Evolutionary conservation across 257 asterid species (phyloP).

Genomic region (Forsythia viridissima): DNA sequence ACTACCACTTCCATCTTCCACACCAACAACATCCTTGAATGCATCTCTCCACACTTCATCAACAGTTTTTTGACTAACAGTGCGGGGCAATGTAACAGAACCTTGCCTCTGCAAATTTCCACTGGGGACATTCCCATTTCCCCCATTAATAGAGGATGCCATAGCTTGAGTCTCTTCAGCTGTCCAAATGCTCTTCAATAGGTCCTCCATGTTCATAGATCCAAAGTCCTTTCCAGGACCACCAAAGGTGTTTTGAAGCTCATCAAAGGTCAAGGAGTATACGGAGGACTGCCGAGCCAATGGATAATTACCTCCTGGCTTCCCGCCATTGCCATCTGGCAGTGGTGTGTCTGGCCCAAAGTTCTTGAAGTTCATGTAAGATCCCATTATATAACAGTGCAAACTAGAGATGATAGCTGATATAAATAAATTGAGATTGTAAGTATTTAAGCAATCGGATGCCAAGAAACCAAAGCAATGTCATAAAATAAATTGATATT

Average conservation of each 20-base stretch:
- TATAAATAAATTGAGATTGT: conserved; percentile 7
- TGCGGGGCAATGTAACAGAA: conserved; percentile 84
- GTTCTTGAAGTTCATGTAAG: conserved; percentile 79
- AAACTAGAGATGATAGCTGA: conserved; percentile 34
- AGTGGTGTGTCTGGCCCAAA: conserved; percentile 41
- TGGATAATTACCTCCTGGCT: conserved; percentile 41
- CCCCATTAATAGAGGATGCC: conserved; percentile 39
- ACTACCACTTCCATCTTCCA: conserved; percentile 34
- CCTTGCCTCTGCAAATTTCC: conserved; percentile 85
- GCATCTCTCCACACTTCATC: conserved; percentile 89
- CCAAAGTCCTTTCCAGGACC: conserved; percentile 84
- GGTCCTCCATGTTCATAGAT: conserved; percentile 94
- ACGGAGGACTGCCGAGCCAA: conserved; percentile 78
- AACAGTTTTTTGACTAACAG: conserved; percentile 80
- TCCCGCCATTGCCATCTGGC: conserved; percentile 52
- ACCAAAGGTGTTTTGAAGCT: conserved; percentile 75
- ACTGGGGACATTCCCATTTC: conserved; percentile 31
- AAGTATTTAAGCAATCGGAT: conserved; percentile 22
- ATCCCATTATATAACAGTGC: conserved; percentile 51
- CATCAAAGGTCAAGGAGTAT: conserved; percentile 82
- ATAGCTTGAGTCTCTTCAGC: conserved; percentile 74
- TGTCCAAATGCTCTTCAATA: conserved; percentile 81
- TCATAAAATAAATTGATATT: not conserved
- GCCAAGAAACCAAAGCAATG: not conserved
- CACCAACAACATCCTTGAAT: conserved; percentile 46